A percentile compares a stretch with the other conserved stretches of the same genome.
Conservation (phyloP, 768 basidiomycete genomes). For the Pholiota conissans region DNA sequence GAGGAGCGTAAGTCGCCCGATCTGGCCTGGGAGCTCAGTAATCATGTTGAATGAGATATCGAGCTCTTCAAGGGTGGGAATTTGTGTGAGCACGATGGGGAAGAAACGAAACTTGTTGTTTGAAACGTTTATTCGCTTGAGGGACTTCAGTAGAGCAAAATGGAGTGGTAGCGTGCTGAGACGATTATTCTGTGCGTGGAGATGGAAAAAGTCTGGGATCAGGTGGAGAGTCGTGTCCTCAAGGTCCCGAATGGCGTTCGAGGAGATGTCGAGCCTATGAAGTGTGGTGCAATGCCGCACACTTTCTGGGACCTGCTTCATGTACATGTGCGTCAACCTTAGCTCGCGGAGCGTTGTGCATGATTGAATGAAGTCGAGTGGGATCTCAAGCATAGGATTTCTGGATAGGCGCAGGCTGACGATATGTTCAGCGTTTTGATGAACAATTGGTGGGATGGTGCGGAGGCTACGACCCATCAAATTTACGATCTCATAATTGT, state of each 20-base stretch:
- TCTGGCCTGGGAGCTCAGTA: constrained; percentile 73
- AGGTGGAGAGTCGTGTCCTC: constrained; percentile 82
- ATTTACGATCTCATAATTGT: constrained; percentile 77
- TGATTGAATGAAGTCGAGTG: constrained; percentile 92
- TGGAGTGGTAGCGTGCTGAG: constrained; percentile 84
- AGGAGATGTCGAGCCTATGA: constrained; percentile 82
- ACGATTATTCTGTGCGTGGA: constrained; percentile 89
- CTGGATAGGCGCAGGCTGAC: constrained; percentile 84
- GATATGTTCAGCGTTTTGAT: constrained; percentile 83
- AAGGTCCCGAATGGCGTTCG: constrained; percentile 87
- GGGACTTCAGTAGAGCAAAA: constrained; percentile 69
- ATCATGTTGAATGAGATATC: constrained; percentile 96
- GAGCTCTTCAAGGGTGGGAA: constrained; percentile 73
- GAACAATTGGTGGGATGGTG: constrained; percentile 85
- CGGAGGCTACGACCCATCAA: constrained; percentile 78
- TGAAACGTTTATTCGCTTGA: constrained; percentile 86
- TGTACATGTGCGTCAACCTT: constrained; percentile 85
- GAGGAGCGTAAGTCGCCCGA: constrained; percentile 68
- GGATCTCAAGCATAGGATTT: constrained; percentile 95
- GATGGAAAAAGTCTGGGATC: constrained; percentile 65
- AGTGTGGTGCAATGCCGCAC: constrained; percentile 75
- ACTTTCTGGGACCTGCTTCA: constrained; percentile 89
- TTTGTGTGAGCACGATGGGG: constrained; percentile 72
- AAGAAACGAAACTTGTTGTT: constrained; percentile 89
- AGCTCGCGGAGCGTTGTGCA: constrained; percentile 84